These are phyloP conservation scores for Pseudotulostoma volvatum DNA, from an alignment of 495 filamentous ascomycete genomes.

Conservation along the genomic window DNA sequence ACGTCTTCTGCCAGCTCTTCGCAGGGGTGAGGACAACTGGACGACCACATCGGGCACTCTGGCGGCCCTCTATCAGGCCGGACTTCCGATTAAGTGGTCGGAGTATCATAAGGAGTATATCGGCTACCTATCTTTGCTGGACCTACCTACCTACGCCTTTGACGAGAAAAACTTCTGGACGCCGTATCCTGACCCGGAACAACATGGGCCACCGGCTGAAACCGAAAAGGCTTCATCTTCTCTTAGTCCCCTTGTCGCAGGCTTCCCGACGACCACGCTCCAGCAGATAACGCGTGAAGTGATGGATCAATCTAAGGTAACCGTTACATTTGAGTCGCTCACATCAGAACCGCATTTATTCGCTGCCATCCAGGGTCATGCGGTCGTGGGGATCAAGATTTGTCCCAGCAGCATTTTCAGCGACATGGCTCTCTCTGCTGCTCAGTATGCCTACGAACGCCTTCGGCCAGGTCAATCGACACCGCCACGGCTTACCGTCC, in stretches of 20 bases:
- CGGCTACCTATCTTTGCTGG: slow-evolving; percentile 20
- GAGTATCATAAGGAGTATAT: slow-evolving; percentile 32
- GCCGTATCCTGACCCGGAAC: slow-evolving; percentile 32
- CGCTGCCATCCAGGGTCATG: slow-evolving; percentile 10
- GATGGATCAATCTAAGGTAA: slow-evolving; percentile 3
- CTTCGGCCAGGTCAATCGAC: slow-evolving; percentile 28
- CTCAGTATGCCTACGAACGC: slow-evolving; percentile 28
- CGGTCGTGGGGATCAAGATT: slow-evolving; percentile 8
- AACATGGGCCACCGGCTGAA: background rate
- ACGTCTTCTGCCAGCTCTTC: slow-evolving; percentile 6
- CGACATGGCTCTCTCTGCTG: slow-evolving; percentile 47
- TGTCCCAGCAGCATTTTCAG: slow-evolving; percentile 4
- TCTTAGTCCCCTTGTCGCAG: slow-evolving; percentile 1
- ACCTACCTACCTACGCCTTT: slow-evolving; percentile 25
- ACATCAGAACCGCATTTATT: slow-evolving; percentile 8
- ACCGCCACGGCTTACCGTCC: slow-evolving; percentile 31
- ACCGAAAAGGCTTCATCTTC: background rate
- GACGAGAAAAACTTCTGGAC: slow-evolving; percentile 57
- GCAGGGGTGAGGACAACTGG: slow-evolving; percentile 26
- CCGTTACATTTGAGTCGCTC: slow-evolving; percentile 8
- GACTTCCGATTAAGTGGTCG: slow-evolving; percentile 28
- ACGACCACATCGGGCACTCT: slow-evolving; percentile 26
- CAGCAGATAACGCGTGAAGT: slow-evolving; percentile 5
- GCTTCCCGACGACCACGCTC: slow-evolving; percentile 7
- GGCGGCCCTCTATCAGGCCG: slow-evolving; percentile 20